Base-by-base conservation (phyloP, 768 basidiomycete genomes). In the Lactarius psammicola region DNA sequence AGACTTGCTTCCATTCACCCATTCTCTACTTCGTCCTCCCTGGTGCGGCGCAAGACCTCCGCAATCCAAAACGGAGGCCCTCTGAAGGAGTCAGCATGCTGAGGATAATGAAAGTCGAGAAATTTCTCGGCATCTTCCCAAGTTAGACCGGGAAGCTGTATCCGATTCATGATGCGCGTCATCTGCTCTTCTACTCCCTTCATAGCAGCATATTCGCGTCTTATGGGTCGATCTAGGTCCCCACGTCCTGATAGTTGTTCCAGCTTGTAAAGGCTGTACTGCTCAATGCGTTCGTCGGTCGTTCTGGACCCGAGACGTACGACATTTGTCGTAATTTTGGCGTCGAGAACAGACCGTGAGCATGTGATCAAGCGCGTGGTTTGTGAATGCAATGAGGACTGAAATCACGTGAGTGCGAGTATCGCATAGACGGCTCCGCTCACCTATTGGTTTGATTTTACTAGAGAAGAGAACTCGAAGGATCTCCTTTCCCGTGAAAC, bases 401-500 rank as follows among this genome's bases (percentile, higher is more conserved):
- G n/a, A n/a, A n/a, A n/a, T n/a, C n/a, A n/a, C n/a, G n/a, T n/a
- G n/a, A n/a, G n/a, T n/a, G n/a, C 26, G 54, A n/a, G 9, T 26
- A 26, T 40, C 23, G 6, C 28, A 13, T n/a, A 13, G 10, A n/a
- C 31, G 17, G 60, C 28, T 4, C 17, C 3, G 65, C 71, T 44
- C 54, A 73, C 80, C 76, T 59, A 89, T 85, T 0, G 84, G 87
- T 2, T 78, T 75, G 60, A 86, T 74, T 13, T 78, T 67, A 71
- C 83, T 85, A 1, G 76, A 73, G 5, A 88, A 73, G 20, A 92
- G 76, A 7, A 90, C 83, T 0, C 87, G 84, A 10, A 92, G 72
- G 18, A 92, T 78, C 72, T 92, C 87, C 4, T 86, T 81, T 1
- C 86, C 88, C 4, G 87, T n/a, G n/a, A n/a, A n/a, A n/a, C n/a